A percentile compares a stretch with the other conserved stretches of the same genome.
Conservation (phyloP, 805 yeast species). For the Wickerhamiella lipophila region DNA sequence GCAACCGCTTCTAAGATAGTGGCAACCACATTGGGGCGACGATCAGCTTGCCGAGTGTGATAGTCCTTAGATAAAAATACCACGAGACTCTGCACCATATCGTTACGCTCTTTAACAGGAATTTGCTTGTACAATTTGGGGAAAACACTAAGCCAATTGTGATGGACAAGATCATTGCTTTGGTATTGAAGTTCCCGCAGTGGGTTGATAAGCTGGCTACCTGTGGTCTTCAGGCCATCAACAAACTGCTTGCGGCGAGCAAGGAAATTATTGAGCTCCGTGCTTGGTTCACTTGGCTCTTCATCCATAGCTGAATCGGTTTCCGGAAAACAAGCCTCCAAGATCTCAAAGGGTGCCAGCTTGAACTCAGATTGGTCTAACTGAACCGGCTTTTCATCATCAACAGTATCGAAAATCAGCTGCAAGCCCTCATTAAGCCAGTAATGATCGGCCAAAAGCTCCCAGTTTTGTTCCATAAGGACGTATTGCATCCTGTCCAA, state of each 20-base stretch:
- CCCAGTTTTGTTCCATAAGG: slow-evolving; percentile 96
- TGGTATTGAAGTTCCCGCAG: slow-evolving; percentile 70
- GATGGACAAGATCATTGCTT: slow-evolving; percentile 64
- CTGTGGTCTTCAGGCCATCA: slow-evolving; percentile 33
- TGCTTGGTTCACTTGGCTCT: slow-evolving; percentile 14
- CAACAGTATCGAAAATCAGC: slow-evolving; percentile 66
- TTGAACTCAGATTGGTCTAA: slow-evolving; percentile 15
- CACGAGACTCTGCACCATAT: slow-evolving; percentile 70
- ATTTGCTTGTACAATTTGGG: slow-evolving; percentile 59
- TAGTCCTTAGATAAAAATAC: slow-evolving; percentile 77
- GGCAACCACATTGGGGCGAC: slow-evolving; percentile 75
- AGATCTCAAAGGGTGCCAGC: slow-evolving; percentile 4
- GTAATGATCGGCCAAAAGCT: slow-evolving; percentile 76
- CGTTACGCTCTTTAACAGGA: slow-evolving; percentile 67
- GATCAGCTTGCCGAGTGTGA: slow-evolving; percentile 79
- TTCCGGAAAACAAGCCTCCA: slow-evolving; percentile 8
- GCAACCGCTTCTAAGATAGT: slow-evolving; percentile 69
- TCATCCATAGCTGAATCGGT: slow-evolving; percentile 28
- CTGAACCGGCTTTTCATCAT: slow-evolving; percentile 27
- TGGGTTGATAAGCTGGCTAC: slow-evolving; percentile 55
- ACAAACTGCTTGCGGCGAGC: slow-evolving; percentile 24
- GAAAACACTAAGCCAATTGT: slow-evolving; percentile 73
- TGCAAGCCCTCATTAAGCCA: slow-evolving; percentile 94
- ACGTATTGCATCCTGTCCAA: slow-evolving; percentile 73
- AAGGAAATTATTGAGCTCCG: slow-evolving; percentile 26